Evolutionary conservation across 2,329 filamentous ascomycete genomes (phyloP).

Genomic region (Colletotrichum sp.): DNA sequence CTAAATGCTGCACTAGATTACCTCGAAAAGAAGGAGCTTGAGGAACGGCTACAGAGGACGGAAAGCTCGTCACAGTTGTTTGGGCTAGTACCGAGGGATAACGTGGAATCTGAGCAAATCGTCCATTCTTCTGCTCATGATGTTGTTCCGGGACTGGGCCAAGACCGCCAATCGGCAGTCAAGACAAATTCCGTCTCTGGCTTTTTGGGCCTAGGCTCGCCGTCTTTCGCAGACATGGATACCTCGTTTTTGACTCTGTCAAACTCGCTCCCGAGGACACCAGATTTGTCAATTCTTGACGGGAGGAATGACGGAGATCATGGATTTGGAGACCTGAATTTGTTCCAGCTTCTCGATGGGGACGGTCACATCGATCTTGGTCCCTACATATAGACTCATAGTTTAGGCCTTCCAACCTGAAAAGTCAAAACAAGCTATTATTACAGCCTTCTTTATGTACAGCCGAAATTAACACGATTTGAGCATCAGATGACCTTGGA

Average conservation of each 20-base stretch:
- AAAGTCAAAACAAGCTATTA: not conserved
- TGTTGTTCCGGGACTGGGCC: not conserved
- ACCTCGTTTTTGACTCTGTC: slow-evolving; percentile 42
- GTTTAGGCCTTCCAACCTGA: not conserved
- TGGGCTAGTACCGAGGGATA: slow-evolving; percentile 46
- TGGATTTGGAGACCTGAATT: slow-evolving; percentile 47
- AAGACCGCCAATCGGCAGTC: not conserved
- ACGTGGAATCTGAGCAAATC: slow-evolving; percentile 5
- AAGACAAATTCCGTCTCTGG: not conserved
- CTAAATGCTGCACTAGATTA: slow-evolving; percentile 50
- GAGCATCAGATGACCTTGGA: not conserved
- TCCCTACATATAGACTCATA: slow-evolving; percentile 33
- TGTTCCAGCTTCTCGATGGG: slow-evolving; percentile 56
- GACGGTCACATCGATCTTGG: slow-evolving; percentile 59
- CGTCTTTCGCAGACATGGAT: slow-evolving; percentile 39
- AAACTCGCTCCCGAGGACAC: slow-evolving; percentile 43
- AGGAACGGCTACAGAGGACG: slow-evolving; percentile 50
- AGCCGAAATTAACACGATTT: not conserved
- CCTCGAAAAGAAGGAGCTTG: slow-evolving; percentile 51
- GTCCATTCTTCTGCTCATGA: slow-evolving; percentile 1
- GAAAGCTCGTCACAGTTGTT: slow-evolving; percentile 59
- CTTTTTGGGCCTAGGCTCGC: slow-evolving; percentile 31
- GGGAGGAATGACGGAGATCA: slow-evolving; percentile 44
- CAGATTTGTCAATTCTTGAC: slow-evolving; percentile 45
- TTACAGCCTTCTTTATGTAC: not conserved